phyloP scores from a whole-genome alignment of 345 rosid genomes.

The Erysimum cheiranthoides region DNA sequence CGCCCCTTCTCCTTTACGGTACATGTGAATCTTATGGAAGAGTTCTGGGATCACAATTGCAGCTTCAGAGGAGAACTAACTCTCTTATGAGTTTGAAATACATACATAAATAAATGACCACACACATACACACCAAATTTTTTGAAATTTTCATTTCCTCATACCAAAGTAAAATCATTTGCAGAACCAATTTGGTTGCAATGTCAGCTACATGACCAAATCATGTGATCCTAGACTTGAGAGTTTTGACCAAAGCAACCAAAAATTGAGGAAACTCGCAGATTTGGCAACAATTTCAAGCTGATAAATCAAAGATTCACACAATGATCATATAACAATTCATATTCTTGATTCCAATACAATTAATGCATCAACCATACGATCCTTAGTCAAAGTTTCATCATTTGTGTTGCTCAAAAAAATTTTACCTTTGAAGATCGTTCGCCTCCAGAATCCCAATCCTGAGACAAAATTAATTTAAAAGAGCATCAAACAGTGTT shows the following conservation, averaged over 20 bases:
- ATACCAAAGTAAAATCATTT: background rate
- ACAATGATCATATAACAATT: background rate
- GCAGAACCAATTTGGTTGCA: background rate
- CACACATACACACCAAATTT: background rate
- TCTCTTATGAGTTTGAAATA: conserved; percentile 20
- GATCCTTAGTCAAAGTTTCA: background rate
- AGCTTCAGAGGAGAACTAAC: conserved; percentile 37
- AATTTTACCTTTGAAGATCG: conserved; percentile 38
- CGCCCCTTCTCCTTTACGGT: conserved; percentile 45
- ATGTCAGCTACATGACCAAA: background rate
- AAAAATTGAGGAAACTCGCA: background rate
- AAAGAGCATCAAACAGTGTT: background rate
- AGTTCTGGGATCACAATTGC: conserved; percentile 43
- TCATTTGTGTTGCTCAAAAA: background rate
- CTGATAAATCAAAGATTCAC: background rate
- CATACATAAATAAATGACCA: background rate
- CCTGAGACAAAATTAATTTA: background rate
- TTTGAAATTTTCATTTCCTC: too few relatives aligned
- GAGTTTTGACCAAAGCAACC: background rate
- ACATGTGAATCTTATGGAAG: conserved; percentile 41
- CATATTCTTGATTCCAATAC: background rate
- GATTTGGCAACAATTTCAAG: background rate
- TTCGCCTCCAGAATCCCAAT: conserved; percentile 11
- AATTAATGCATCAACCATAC: conserved; percentile 3
- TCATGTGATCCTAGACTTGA: background rate